Evolutionary conservation across 1,139 yeast species (phyloP).

Genomic region (Candida neerlandica): DNA sequence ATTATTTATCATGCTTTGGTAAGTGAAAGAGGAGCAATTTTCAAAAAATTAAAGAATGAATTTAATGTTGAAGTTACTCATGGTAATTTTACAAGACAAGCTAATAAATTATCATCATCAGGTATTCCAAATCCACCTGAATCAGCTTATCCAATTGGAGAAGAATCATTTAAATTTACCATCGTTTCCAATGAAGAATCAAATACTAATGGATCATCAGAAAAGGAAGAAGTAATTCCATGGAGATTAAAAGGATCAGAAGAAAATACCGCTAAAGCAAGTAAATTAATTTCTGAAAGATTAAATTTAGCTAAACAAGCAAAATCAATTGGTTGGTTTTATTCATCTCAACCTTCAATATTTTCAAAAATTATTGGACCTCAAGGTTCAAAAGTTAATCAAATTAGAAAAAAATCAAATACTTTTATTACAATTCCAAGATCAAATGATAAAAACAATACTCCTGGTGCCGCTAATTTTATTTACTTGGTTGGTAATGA

Average conservation of each 20-base stretch:
- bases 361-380: slow-evolving; percentile 73
- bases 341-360: slow-evolving; percentile 33
- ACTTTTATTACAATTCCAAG: slow-evolving; percentile 69
- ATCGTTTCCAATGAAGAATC: slow-evolving; percentile 32
- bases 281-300: slow-evolving; percentile 36
- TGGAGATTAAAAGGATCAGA: slow-evolving; percentile 64
- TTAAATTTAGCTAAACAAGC: slow-evolving; percentile 39
- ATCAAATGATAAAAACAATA: slow-evolving; percentile 46
- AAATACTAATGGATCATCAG: slow-evolving; percentile 13
- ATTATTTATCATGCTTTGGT: slow-evolving; percentile 59
- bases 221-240: slow-evolving; percentile 48
- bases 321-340: slow-evolving; percentile 40
- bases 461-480: slow-evolving; percentile 21
- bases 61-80: slow-evolving; percentile 65
- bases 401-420: slow-evolving; percentile 60
- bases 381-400: slow-evolving; percentile 68
- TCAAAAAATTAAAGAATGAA: slow-evolving; percentile 57
- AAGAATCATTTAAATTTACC: slow-evolving; percentile 28
- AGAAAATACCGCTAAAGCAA: slow-evolving; percentile 41
- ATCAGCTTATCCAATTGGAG: slow-evolving; percentile 51
- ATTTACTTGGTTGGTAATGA: slow-evolving; percentile 38
- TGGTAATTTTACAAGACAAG: slow-evolving; percentile 54
- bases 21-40: slow-evolving; percentile 68
- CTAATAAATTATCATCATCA: slow-evolving; percentile 48
- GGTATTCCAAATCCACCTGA: slow-evolving; percentile 52